Conservation (phyloP, 495 filamentous ascomycete genomes). For the Lichina pygmaea region DNA sequence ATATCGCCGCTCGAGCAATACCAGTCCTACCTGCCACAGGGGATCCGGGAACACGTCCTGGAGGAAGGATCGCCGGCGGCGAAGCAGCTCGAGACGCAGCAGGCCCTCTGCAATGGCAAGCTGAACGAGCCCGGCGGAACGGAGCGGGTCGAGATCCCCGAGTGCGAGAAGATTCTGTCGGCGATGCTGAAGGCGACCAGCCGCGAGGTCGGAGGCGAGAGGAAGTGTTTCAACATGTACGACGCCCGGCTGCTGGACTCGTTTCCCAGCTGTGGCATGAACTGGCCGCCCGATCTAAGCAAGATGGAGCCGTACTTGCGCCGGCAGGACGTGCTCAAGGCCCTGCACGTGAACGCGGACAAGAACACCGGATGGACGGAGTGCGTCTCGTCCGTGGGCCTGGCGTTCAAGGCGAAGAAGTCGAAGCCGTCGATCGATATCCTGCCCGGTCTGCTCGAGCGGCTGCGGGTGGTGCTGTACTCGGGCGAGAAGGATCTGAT, state of each 20-base stretch:
- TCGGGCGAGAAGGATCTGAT: slow-evolving; percentile 86
- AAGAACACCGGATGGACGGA: slow-evolving; percentile 80
- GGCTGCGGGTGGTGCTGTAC: slow-evolving; percentile 61
- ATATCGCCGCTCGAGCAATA: slow-evolving; percentile 79
- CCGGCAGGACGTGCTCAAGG: slow-evolving; percentile 45
- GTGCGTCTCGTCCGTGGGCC: slow-evolving; percentile 52
- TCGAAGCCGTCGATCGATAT: slow-evolving; percentile 46
- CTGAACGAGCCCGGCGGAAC: slow-evolving; percentile 24
- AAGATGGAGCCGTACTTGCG: slow-evolving; percentile 63
- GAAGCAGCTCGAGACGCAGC: slow-evolving; percentile 37
- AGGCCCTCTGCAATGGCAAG: slow-evolving; percentile 32
- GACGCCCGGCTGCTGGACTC: slow-evolving; percentile 59
- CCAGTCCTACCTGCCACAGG: slow-evolving; percentile 56
- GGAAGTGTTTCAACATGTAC: slow-evolving; percentile 72
- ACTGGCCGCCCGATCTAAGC: slow-evolving; percentile 71
- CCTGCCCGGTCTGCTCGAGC: slow-evolving; percentile 49
- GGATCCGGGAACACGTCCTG: slow-evolving; percentile 47
- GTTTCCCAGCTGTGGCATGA: slow-evolving; percentile 66
- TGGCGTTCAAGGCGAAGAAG: slow-evolving; percentile 34
- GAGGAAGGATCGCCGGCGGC: slow-evolving; percentile 33
- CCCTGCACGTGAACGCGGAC: slow-evolving; percentile 57
- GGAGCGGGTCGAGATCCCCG: slow-evolving; percentile 32
- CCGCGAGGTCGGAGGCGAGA: slow-evolving; percentile 17
- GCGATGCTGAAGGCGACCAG: slow-evolving; percentile 33
- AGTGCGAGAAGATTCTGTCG: slow-evolving; percentile 52